Base-by-base conservation (phyloP, 768 basidiomycete species). In the Russula vinacea region DNA sequence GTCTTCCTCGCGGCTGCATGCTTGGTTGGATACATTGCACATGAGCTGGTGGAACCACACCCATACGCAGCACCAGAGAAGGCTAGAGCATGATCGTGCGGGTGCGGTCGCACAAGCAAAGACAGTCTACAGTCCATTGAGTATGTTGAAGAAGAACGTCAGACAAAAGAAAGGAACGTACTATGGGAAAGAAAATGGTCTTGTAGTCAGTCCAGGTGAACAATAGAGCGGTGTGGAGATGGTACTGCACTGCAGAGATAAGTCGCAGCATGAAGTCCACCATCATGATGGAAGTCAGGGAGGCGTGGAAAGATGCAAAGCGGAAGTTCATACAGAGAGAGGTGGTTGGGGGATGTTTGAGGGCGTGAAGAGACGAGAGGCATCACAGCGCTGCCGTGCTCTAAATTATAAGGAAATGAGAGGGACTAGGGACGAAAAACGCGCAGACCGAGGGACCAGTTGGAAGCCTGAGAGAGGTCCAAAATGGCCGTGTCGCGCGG, bases 171-270 rank as follows among this genome's bases (percentile, higher is more conserved):
- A 6, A 50, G 29, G 26, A 35, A 68, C 73, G n/a, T 29, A 73
- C 72, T 33, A 73, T 62, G 26, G 73, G 72, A 14, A 73, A 33
- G n/a, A 73, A 57, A 24, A 73, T 68, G 6, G 73, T 73, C 62
- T 73, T 73, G 65, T 68, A 72, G 66, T 73, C 73, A n/a, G 72
- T 70, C 68, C 69, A 70, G 19, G 73, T 73, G 56, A 73, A 73
- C 11, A 73, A 61, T 26, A 73, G 54, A 32, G 67, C 63, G 26
- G 70, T 71, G 52, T 69, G 40, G 37, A 71, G 50, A 39, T 71
- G 55, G 29, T 67, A 64, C 37, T n/a, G 29, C 54, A 67, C 50
- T 22, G 52, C 55, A 14, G 59, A 56, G 32, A 66, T 29, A 19
- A 60, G 52, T 29, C 40, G 52, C 24, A 59, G 35, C 33, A 65